phyloP scores from a whole-genome alignment of 495 filamentous ascomycete species.

The Penicillium cataractarum region DNA sequence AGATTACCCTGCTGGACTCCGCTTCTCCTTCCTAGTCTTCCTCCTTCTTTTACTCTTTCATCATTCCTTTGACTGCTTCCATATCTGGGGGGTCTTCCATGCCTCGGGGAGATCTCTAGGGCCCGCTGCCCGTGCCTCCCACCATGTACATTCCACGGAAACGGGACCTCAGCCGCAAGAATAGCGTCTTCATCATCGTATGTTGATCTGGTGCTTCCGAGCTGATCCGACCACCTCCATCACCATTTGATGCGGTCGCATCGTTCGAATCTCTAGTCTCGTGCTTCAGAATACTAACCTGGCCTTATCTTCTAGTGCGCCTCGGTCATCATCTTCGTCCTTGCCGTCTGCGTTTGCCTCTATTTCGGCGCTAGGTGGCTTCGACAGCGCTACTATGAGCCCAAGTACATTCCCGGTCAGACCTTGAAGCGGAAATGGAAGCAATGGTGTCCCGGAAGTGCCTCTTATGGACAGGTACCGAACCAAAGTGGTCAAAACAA shows the following conservation, averaged over 20 bases:
- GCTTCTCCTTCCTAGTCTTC: neutral
- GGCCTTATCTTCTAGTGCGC: constrained; percentile 26
- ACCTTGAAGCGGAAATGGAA: constrained; percentile 64
- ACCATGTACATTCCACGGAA: constrained; percentile 36
- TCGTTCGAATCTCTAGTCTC: neutral
- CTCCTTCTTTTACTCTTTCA: constrained; percentile 7
- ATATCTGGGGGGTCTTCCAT: constrained; percentile 18
- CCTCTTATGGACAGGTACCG: constrained; percentile 45
- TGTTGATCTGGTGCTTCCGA: constrained; percentile 17
- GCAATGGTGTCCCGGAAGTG: constrained; percentile 55
- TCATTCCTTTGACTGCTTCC: constrained; percentile 11
- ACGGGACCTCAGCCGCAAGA: constrained; percentile 23
- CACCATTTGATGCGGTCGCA: constrained; percentile 1
- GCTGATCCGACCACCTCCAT: constrained; percentile 6
- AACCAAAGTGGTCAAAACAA: constrained; percentile 28
- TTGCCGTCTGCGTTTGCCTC: constrained; percentile 44
- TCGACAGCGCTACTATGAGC: constrained; percentile 53
- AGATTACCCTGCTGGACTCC: neutral
- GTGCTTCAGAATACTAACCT: constrained; percentile 11
- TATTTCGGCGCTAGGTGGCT: constrained; percentile 54
- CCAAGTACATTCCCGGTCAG: constrained; percentile 60
- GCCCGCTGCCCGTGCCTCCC: constrained; percentile 18
- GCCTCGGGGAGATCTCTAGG: constrained; percentile 27
- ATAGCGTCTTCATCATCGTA: constrained; percentile 35
- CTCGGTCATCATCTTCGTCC: constrained; percentile 40